Conservation (phyloP, 2,329 filamentous ascomycete species). For the Beauveria medogensis region DNA sequence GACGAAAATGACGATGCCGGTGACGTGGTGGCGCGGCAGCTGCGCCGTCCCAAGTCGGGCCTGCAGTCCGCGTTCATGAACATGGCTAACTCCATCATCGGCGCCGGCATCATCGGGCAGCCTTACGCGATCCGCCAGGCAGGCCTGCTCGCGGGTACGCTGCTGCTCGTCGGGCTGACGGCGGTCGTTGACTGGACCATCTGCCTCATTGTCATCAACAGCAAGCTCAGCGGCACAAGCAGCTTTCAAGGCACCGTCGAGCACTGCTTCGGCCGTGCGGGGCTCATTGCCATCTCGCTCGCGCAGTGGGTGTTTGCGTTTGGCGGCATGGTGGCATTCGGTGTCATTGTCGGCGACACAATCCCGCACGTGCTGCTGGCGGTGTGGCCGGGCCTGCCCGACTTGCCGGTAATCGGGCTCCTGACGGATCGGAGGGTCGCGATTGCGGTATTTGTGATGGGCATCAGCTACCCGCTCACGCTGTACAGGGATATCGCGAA, state of each 20-base stretch:
- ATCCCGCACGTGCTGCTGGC: constrained; percentile 85
- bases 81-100: constrained; percentile 98
- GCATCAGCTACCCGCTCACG: constrained; percentile 83
- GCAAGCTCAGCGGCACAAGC: constrained; percentile 86
- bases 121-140: constrained; percentile 95
- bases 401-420: constrained; percentile 71
- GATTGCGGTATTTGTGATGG: constrained; percentile 80
- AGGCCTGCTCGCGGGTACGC: constrained; percentile 70
- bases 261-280: constrained; percentile 83
- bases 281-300: constrained; percentile 77
- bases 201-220: constrained; percentile 92
- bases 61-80: constrained; percentile 94
- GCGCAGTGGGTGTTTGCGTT: constrained; percentile 99
- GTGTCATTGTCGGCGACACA: constrained; percentile 92
- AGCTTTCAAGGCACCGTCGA: constrained; percentile 95
- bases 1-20: constrained; percentile 30
- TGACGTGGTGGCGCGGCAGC: constrained; percentile 46
- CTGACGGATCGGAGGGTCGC: constrained; percentile 73
- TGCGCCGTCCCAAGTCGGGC: constrained; percentile 68
- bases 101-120: constrained; percentile 69
- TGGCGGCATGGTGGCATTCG: constrained; percentile 97
- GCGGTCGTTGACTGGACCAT: constrained; percentile 95
- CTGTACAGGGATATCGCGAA: constrained; percentile 96
- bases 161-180: constrained; percentile 72
- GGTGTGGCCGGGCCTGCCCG: constrained; percentile 66